Evolutionary conservation across 2,329 filamentous ascomycete species (phyloP).

Genomic region (Huntiella omanensis): DNA sequence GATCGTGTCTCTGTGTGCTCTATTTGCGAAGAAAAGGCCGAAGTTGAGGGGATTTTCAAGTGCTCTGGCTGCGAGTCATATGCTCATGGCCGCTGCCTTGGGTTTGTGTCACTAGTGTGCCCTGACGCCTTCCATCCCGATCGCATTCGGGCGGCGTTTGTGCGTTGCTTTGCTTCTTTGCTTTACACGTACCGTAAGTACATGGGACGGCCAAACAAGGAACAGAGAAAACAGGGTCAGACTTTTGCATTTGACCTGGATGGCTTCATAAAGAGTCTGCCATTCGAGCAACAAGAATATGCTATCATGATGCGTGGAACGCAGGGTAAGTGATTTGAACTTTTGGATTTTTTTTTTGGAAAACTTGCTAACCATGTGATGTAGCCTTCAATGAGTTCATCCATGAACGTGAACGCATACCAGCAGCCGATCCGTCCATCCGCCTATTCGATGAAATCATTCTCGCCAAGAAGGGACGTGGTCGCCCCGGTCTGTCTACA

Average conservation of each 20-base stretch:
- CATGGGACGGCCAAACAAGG: slow-evolving; percentile 37
- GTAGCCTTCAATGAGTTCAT: slow-evolving; percentile 61
- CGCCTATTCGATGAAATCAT: slow-evolving; percentile 74
- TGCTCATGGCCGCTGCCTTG: slow-evolving; percentile 41
- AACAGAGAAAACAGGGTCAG: slow-evolving; percentile 41
- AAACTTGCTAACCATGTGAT: slow-evolving; percentile 8
- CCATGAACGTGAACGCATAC: slow-evolving; percentile 54
- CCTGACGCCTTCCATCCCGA: slow-evolving; percentile 42
- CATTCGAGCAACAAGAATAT: slow-evolving; percentile 47
- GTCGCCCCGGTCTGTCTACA: slow-evolving; percentile 44
- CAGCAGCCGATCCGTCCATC: slow-evolving; percentile 42
- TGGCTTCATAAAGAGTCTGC: slow-evolving; percentile 44
- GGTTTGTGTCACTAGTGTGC: slow-evolving; percentile 44
- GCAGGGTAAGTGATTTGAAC: slow-evolving; percentile 31
- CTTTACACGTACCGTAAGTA: slow-evolving; percentile 49
- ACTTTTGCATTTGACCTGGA: slow-evolving; percentile 46
- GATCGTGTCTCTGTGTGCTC: slow-evolving; percentile 46
- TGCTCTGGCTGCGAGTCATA: slow-evolving; percentile 45
- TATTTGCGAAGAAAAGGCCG: slow-evolving; percentile 57
- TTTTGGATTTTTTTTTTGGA: background rate
- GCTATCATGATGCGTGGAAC: slow-evolving; percentile 45
- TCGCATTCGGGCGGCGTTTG: slow-evolving; percentile 43
- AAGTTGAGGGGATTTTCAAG: slow-evolving; percentile 54
- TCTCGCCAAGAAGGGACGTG: slow-evolving; percentile 52
- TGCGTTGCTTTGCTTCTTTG: slow-evolving; percentile 45